Evolutionary conservation across 352 stramenopile genomes (phyloP).

Genomic region (Thalassiosira exigua): DNA sequence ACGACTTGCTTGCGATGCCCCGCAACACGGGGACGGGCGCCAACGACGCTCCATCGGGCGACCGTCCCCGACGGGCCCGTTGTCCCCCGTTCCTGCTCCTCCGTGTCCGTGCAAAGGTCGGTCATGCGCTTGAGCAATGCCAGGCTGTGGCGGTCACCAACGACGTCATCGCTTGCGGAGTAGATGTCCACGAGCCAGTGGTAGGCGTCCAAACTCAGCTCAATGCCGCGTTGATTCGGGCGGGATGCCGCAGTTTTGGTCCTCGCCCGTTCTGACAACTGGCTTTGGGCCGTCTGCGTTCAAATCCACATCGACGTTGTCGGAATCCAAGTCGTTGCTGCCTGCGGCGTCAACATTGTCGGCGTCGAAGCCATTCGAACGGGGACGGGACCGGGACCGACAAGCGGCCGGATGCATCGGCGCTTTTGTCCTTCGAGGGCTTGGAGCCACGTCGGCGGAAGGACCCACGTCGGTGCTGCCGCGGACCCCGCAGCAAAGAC

Average conservation of each 20-base stretch:
- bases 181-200: conserved; percentile 57
- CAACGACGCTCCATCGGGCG: background rate
- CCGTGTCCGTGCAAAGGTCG: conserved; percentile 14
- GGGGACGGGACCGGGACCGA: no score
- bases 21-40: conserved; percentile 32
- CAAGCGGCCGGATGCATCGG: no score
- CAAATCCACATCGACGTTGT: no score
- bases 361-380: no score
- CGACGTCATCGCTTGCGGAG: conserved; percentile 16
- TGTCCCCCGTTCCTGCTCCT: no score
- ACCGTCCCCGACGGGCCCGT: conserved; percentile 2
- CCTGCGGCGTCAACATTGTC: no score
- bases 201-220: conserved; percentile 50
- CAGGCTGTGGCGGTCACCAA: conserved; percentile 21
- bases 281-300: no score
- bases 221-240: background rate
- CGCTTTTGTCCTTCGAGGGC: no score
- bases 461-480: background rate
- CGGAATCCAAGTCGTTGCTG: no score
- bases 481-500: no score
- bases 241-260: background rate
- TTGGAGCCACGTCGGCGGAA: background rate
- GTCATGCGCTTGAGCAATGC: conserved; percentile 45
- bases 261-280: no score
- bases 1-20: conserved; percentile 19